phyloP scores from a whole-genome alignment of 2,329 filamentous ascomycete species.

The Rutstroemia sp. region DNA sequence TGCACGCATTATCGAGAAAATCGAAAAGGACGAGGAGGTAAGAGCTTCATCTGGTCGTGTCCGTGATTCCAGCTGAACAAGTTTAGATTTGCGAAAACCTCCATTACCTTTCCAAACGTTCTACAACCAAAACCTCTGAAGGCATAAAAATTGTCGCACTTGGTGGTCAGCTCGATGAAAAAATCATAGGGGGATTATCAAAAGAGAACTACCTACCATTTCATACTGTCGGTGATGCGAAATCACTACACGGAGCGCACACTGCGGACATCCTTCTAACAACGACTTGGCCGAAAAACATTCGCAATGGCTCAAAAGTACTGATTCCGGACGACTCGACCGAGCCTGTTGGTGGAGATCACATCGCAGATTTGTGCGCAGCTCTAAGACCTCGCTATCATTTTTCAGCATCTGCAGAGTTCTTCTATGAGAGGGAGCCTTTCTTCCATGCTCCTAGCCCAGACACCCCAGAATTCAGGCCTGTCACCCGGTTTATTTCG shows the following conservation, averaged over 20 bases:
- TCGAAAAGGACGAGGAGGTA: conserved; percentile 60
- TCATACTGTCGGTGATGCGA: conserved; percentile 72
- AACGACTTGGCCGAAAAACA: conserved; percentile 70
- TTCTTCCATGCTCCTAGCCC: conserved; percentile 64
- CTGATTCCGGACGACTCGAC: conserved; percentile 45
- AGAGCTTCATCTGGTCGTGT: conserved; percentile 25
- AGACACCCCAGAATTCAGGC: conserved; percentile 45
- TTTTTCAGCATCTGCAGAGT: conserved; percentile 59
- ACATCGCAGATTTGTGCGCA: conserved; percentile 71
- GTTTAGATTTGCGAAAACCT: conserved; percentile 75
- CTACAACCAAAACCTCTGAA: conserved; percentile 81
- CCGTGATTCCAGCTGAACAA: not conserved
- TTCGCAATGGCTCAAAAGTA: conserved; percentile 63
- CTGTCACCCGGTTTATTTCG: conserved; percentile 83
- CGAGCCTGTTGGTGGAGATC: conserved; percentile 49
- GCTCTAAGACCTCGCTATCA: conserved; percentile 87
- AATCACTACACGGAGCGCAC: conserved; percentile 66
- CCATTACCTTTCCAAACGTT: conserved; percentile 72
- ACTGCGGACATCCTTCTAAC: conserved; percentile 83
- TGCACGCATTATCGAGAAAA: conserved; percentile 58
- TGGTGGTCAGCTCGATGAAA: conserved; percentile 63
- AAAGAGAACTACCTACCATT: conserved; percentile 69
- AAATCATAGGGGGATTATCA: conserved; percentile 53
- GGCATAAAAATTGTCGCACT: conserved; percentile 82
- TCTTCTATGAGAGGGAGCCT: conserved; percentile 81